Conservation (phyloP, 129 eudicot genomes). For the Escallonia rubra region DNA sequence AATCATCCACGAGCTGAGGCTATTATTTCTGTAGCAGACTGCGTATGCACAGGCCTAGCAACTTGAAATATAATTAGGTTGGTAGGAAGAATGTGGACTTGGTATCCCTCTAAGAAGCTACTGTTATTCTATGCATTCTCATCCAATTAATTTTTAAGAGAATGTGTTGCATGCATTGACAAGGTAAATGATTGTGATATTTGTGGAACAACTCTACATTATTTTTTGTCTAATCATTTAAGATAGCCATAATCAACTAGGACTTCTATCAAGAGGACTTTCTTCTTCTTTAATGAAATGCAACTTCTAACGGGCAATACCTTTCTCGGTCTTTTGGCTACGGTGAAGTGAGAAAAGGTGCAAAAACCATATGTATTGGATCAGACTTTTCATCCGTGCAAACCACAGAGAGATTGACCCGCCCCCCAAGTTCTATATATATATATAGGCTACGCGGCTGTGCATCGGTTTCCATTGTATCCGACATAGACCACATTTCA, state of each 20-base stretch:
- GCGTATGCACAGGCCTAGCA: neutral
- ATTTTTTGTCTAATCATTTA: neutral
- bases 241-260: neutral
- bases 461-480: too few relatives aligned
- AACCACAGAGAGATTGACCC: too few relatives aligned
- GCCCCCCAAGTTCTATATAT: too few relatives aligned
- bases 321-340: neutral
- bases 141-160: neutral
- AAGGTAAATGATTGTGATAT: slow-evolving; percentile 11
- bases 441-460: too few relatives aligned
- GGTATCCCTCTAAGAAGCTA: neutral
- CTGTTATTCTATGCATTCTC: neutral
- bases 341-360: too few relatives aligned
- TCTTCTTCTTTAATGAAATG: neutral
- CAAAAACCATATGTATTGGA: too few relatives aligned
- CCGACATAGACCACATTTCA: too few relatives aligned
- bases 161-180: slow-evolving; percentile 22
- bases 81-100: slow-evolving; percentile 2
- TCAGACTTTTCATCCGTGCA: too few relatives aligned
- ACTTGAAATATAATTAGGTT: neutral
- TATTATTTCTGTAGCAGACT: neutral
- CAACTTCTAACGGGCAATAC: neutral
- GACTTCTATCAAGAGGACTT: neutral
- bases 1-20: too few relatives aligned
- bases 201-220: neutral